A percentile compares a stretch with the other conserved stretches of the same genome.
phyloP scores from a whole-genome alignment of 306 rosid species.

The Elaeagnus macrophylla region DNA sequence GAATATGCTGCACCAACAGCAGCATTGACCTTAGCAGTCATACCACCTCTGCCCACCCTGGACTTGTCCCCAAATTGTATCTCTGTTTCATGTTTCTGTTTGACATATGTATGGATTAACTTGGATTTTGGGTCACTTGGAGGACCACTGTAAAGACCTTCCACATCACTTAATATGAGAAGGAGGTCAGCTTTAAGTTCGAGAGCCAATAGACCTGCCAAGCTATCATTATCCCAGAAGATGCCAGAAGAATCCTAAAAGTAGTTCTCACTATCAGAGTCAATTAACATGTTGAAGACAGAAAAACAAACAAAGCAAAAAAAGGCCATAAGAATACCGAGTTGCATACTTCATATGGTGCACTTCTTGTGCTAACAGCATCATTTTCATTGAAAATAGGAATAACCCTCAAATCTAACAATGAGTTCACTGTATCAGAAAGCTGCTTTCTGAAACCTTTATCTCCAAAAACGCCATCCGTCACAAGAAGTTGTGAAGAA shows the following conservation, averaged over 20 bases:
- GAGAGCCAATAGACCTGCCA: slow-evolving; percentile 68
- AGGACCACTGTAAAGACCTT: slow-evolving; percentile 79
- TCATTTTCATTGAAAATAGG: slow-evolving; percentile 92
- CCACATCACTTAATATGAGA: slow-evolving; percentile 84
- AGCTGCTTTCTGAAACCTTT: slow-evolving; percentile 61
- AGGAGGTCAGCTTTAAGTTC: slow-evolving; percentile 87
- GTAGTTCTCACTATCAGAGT: slow-evolving; percentile 22
- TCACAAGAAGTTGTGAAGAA: slow-evolving; percentile 90
- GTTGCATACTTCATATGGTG: slow-evolving; percentile 59
- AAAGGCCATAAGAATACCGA: slow-evolving; percentile 1
- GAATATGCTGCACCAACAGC: slow-evolving; percentile 64
- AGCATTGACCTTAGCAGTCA: slow-evolving; percentile 88
- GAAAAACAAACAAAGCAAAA: not conserved
- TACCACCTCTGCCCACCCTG: slow-evolving; percentile 80
- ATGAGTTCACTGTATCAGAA: slow-evolving; percentile 59
- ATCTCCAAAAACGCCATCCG: slow-evolving; percentile 62
- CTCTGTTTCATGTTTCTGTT: slow-evolving; percentile 62
- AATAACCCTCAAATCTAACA: slow-evolving; percentile 55
- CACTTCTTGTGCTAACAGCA: slow-evolving; percentile 84
- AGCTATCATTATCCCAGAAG: slow-evolving; percentile 91
- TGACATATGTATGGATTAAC: slow-evolving; percentile 65
- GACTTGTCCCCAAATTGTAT: slow-evolving; percentile 87
- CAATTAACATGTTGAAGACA: slow-evolving; percentile 8
- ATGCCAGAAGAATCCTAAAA: slow-evolving; percentile 86
- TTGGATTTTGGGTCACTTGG: slow-evolving; percentile 71